Conservation (phyloP, 179 eudicot species). For the Actinidia arguta region DNA sequence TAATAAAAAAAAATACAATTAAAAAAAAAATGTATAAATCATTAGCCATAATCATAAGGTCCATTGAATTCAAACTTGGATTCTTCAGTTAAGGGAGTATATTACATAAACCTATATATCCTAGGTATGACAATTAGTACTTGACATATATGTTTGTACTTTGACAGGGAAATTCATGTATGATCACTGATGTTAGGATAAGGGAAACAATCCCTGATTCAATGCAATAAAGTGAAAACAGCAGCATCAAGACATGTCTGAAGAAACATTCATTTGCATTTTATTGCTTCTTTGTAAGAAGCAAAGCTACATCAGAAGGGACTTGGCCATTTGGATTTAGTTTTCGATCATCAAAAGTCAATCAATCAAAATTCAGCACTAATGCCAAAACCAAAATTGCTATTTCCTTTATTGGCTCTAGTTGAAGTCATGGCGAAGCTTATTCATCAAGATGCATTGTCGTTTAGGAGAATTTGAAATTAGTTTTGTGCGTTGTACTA, state of each 20-base stretch:
- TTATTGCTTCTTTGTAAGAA: neutral
- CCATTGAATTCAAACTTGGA: neutral
- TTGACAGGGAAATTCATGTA: neutral
- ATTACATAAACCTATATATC: neutral
- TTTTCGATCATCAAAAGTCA: neutral
- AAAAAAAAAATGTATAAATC: neutral
- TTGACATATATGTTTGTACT: neutral
- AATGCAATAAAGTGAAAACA: neutral
- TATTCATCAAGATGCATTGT: no score
- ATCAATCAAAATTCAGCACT: no score
- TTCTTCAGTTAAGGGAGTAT: neutral
- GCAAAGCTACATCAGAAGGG: neutral
- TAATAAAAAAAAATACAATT: neutral
- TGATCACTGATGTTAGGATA: neutral
- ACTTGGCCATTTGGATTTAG: neutral
- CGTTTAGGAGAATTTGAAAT: no score
- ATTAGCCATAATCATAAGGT: neutral
- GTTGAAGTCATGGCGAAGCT: no score
- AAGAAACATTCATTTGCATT: neutral
- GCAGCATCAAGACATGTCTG: neutral
- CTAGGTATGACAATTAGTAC: neutral
- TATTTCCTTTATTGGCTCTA: no score
- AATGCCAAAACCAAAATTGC: no score
- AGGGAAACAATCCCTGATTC: conserved; percentile 18
- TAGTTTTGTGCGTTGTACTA: no score